Base-by-base conservation (phyloP, 345 rosid genomes). In the Balakata baccata region DNA sequence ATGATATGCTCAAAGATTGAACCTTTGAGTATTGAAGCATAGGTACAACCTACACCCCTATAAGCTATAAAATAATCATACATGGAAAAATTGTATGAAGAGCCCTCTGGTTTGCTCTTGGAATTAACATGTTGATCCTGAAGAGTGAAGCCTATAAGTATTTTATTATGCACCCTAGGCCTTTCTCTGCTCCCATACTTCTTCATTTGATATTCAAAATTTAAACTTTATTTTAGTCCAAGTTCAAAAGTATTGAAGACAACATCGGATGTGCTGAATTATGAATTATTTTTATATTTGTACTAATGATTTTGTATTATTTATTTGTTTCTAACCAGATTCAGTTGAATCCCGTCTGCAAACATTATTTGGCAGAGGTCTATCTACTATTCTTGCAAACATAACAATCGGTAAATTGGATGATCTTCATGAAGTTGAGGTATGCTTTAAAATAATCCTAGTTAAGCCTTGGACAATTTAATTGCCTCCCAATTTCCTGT, bases 391-490 rank as follows among this genome's bases (percentile, higher is more conserved):
- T 74, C 88, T 95, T 73, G 88, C 84, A 16, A 84, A 87, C 84
- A 80, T 92, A 83, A 71, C 78, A 3, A 69, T 95, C n/a, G 88
- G 87, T 56, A 46, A 81, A 57, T 79, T 86, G 52, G 92, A 89
- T 71, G 85, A 85, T 87, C 85, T 85, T 68, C 84, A 84, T 37
- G 87, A 90, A 59, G 73, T 89, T 81, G 98, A 95, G 99, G 99
- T 92, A 84, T 56, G 74, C 54, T 72, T 67, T 43, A 70, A 20
- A 68, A 59, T 29, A 34, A 50, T 59, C 16, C 71, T 22, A 34
- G 63, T 20, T n/a, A 7, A 67, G 38, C 16, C 16, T n/a, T n/a
- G 12, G 7, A 38, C 23, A 63, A 37, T 7, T 3, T 12, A 23
- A 3, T 25, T 58, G 11, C 34, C 17, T 3, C 7, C 37, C 34